A percentile compares a stretch with the other conserved stretches of the same genome.
These are phyloP conservation scores for Eucalyptus globulus DNA, from an alignment of 345 rosid genomes.

Conservation along the genomic window DNA sequence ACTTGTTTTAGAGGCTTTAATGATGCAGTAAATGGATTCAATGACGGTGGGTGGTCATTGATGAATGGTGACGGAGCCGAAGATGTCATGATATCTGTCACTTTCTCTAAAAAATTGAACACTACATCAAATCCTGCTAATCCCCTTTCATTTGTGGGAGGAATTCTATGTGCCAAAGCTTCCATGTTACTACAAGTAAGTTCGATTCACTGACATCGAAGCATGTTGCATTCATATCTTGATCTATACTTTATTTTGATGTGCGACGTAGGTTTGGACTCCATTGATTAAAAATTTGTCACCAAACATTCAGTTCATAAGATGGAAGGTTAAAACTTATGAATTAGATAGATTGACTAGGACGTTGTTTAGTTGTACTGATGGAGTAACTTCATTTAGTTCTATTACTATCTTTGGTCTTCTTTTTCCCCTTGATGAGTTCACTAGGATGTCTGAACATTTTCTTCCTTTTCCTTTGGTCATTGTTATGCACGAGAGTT, in stretches of 20 bases:
- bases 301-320: neutral
- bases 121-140: constrained; percentile 27
- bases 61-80: constrained; percentile 80
- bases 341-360: neutral
- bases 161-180: constrained; percentile 97
- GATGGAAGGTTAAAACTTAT: neutral
- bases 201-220: neutral
- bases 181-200: constrained; percentile 98
- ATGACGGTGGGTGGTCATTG: constrained; percentile 92
- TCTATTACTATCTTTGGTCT: neutral
- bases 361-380: neutral
- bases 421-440: neutral
- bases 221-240: neutral
- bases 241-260: neutral
- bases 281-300: neutral
- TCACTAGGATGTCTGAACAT: neutral
- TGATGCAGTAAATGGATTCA: constrained; percentile 90
- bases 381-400: neutral
- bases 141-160: constrained; percentile 69
- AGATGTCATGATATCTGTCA: constrained; percentile 80
- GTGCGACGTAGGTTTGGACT: neutral
- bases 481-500: neutral
- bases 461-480: neutral
- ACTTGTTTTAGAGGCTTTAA: constrained; percentile 60
- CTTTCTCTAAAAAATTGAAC: constrained; percentile 58